phyloP scores from a whole-genome alignment of 768 basidiomycete species.

The Kwoniella dejecticola region DNA sequence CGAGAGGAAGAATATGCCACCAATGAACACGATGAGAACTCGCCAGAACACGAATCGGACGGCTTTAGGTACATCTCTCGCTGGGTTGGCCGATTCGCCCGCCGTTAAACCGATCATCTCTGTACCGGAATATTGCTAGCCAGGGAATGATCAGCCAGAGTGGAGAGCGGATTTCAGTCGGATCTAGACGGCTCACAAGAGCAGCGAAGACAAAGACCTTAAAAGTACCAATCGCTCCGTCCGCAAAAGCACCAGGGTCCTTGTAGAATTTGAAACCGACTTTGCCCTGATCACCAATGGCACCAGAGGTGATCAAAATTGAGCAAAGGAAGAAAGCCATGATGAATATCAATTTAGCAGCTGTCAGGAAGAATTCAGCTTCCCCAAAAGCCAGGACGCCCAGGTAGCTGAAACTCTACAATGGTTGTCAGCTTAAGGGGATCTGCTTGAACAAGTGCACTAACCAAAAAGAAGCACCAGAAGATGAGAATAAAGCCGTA shows the following conservation, averaged over 20 bases:
- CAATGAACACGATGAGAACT: conserved; percentile 15
- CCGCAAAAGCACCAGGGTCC: no score
- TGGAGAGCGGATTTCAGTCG: no score
- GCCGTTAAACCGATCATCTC: conserved; percentile 16
- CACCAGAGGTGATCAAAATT: conserved; percentile 16
- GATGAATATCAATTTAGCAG: conserved; percentile 9
- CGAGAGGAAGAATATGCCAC: not conserved
- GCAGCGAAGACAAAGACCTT: conserved; percentile 23
- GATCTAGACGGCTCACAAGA: not conserved
- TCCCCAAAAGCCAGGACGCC: conserved; percentile 23
- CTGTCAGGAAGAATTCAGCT: conserved; percentile 11
- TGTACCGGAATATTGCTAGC: conserved; percentile 2
- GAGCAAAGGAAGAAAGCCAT: no score
- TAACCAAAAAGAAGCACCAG: not conserved
- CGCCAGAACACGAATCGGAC: conserved; percentile 18
- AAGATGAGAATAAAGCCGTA: conserved; percentile 15
- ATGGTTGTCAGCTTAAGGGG: no score
- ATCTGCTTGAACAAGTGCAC: no score
- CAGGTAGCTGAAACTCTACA: conserved; percentile 11
- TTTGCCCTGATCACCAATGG: no score
- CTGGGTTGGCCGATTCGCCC: conserved; percentile 9
- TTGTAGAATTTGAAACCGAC: no score
- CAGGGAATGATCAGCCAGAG: no score
- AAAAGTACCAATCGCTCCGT: no score
- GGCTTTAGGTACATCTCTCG: conserved; percentile 21